A percentile compares a stretch with the other conserved stretches of the same genome.
Conservation (phyloP, 1,139 yeast genomes). For the Debaryomycetaceae sp. region DNA sequence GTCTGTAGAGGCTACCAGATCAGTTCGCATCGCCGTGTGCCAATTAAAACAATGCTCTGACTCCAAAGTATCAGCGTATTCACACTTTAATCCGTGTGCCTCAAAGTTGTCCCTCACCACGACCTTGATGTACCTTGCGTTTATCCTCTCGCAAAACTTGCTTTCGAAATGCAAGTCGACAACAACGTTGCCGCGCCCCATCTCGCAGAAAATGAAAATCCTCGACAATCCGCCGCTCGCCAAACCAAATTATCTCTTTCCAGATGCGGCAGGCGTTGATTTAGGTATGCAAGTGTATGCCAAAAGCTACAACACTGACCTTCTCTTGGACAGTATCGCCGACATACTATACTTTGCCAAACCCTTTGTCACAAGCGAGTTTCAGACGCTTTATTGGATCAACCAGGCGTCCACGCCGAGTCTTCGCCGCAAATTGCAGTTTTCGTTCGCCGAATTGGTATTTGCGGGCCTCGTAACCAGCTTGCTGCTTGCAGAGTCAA, state of each 20-base stretch:
- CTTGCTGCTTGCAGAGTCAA: slow-evolving; percentile 4
- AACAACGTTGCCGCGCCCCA: slow-evolving; percentile 9
- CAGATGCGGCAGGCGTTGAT: slow-evolving; percentile 2
- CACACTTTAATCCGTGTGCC: slow-evolving; percentile 12
- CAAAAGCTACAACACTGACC: slow-evolving; percentile 2
- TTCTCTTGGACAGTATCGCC: slow-evolving; percentile 5
- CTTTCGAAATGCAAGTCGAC: slow-evolving; percentile 4
- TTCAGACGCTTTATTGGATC: slow-evolving; percentile 7
- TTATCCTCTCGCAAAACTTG: slow-evolving; percentile 10
- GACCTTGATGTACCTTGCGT: slow-evolving; percentile 9
- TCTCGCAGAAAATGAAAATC: slow-evolving; percentile 7
- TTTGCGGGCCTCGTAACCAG: slow-evolving; percentile 10
- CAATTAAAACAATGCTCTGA: slow-evolving; percentile 1
- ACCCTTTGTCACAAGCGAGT: slow-evolving; percentile 9
- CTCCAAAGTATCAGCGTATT: slow-evolving; percentile 9
- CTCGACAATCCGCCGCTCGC: slow-evolving; percentile 21
- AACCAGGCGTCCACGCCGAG: slow-evolving; percentile 4
- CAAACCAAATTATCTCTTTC: slow-evolving; percentile 8
- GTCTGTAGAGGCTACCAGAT: slow-evolving; percentile 3
- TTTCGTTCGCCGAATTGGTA: slow-evolving; percentile 8
- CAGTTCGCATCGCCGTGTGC: no score
- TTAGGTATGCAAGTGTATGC: slow-evolving; percentile 3
- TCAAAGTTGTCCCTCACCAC: slow-evolving; percentile 16
- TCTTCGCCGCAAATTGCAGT: slow-evolving; percentile 8
- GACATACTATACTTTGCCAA: slow-evolving; percentile 5